These are phyloP conservation scores for Wallacemonas sp. DNA, from an alignment of 208 protist genomes.

Conservation along the genomic window DNA sequence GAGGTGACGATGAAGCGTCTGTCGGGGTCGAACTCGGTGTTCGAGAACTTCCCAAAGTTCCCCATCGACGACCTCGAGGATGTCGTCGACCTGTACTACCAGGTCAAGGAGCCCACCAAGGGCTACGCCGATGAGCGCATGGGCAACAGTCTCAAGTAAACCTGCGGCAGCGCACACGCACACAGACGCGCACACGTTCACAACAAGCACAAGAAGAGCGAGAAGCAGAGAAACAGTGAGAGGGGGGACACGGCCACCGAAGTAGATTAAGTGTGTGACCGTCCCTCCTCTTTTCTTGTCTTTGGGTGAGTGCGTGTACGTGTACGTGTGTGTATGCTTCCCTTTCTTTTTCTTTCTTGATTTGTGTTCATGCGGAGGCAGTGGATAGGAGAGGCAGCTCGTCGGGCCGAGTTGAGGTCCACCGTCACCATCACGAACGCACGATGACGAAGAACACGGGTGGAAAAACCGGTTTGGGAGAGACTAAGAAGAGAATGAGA, in stretches of 20 bases:
- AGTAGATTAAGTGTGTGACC: neutral
- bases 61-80: conserved; percentile 35
- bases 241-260: neutral
- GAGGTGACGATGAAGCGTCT: conserved; percentile 32
- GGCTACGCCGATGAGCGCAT: conserved; percentile 51
- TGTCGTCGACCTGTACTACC: conserved; percentile 49
- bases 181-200: too few species aligned
- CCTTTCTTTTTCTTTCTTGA: neutral
- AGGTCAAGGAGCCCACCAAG: conserved; percentile 38
- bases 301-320: conserved; percentile 8
- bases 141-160: conserved; percentile 23
- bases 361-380: too few species aligned
- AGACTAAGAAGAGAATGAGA: neutral
- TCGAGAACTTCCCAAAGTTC: conserved; percentile 89
- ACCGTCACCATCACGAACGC: neutral
- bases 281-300: neutral
- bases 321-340: neutral
- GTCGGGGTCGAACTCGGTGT: conserved; percentile 54
- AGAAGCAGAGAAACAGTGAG: neutral
- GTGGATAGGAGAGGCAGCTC: too few species aligned
- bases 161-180: too few species aligned
- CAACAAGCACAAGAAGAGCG: neutral
- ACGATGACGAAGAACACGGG: neutral
- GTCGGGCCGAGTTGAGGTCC: too few species aligned
- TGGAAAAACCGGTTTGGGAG: too few species aligned